Evolutionary conservation across 2,329 filamentous ascomycete genomes (phyloP).

Genomic region (Aspergillus calidoustus): DNA sequence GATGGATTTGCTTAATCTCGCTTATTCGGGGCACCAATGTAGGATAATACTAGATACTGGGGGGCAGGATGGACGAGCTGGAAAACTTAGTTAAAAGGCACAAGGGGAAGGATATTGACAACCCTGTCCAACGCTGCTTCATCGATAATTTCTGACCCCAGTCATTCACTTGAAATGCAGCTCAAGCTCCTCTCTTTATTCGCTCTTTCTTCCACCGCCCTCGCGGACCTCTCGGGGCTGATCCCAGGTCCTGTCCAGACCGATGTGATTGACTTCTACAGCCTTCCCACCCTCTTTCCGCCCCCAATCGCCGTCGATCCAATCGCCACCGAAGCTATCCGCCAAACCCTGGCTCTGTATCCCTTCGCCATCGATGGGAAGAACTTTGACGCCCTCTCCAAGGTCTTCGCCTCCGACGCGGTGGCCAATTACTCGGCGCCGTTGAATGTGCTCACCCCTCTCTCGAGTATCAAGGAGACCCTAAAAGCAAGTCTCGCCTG

Average conservation of each 20-base stretch:
- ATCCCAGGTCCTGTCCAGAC: not conserved
- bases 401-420: conserved; percentile 17
- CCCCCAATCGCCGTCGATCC: not conserved
- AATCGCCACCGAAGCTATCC: conserved; percentile 3
- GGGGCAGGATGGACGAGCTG: no score
- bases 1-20: no score
- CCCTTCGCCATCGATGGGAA: conserved; percentile 12
- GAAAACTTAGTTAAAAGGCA: no score
- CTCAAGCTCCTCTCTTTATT: not conserved
- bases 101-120: no score
- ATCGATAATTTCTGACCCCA: not conserved
- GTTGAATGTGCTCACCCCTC: conserved; percentile 21
- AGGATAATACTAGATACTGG: no score
- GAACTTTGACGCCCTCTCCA: conserved; percentile 14
- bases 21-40: no score
- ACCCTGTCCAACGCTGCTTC: no score
- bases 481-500: conserved; percentile 16
- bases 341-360: conserved; percentile 5
- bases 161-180: not conserved
- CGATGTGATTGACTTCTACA: not conserved
- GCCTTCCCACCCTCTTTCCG: not conserved
- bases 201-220: not conserved
- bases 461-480: conserved; percentile 16
- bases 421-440: conserved; percentile 25
- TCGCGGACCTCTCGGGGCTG: not conserved